Base-by-base conservation (phyloP, 1,139 yeast genomes). In the Debaryomycetaceae sp. region DNA sequence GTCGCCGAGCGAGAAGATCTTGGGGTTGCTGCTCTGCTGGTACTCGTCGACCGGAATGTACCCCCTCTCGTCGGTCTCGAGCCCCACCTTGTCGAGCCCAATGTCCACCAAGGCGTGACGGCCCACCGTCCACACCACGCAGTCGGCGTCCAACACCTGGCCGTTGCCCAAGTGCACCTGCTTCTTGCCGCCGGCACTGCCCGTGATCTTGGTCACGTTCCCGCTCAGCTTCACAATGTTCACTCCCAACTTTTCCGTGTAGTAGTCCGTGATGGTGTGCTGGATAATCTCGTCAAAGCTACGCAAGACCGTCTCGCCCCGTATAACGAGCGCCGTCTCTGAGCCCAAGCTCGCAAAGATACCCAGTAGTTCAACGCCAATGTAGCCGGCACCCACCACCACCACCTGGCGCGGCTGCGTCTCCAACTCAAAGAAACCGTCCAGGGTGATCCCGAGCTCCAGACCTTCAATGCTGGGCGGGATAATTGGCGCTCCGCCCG, bases 331-430 rank as follows among this genome's bases (percentile, higher is more conserved):
- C 51, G 82, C 87, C 28, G 95, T 79, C 43, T 90, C 85, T n/a
- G 87, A 53, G 11, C 94, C 95, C 36, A 90, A 67, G 20, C 86
- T 85, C 39, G 79, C 68, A 73, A 90, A 90, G 27, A 90, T 85
- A 38, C 98, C 98, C 4, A 96, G 81, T 32, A 90, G 70, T 58
- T 90, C 99, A 27, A 86, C 81, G 33, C 95, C 97, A 52, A 90
- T 90, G 61, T 90, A 90, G 27, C 99, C 99, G 23, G 96, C 96
- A 42, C 99, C 99, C 12, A 90, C 95, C 38, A 92, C 68, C 2
- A 94, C 97, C 18, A 90, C 98, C 30, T 76, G 68, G 55, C 83
- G 78, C 28, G 98, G 98, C 58, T 87, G 97, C 27, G 62, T 50
- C 36, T 68, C 76, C 41, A 90, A 64, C 38, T 70, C 73, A 48